Base-by-base conservation (phyloP, 2,329 filamentous ascomycete genomes). In the Colletotrichum falcatum region DNA sequence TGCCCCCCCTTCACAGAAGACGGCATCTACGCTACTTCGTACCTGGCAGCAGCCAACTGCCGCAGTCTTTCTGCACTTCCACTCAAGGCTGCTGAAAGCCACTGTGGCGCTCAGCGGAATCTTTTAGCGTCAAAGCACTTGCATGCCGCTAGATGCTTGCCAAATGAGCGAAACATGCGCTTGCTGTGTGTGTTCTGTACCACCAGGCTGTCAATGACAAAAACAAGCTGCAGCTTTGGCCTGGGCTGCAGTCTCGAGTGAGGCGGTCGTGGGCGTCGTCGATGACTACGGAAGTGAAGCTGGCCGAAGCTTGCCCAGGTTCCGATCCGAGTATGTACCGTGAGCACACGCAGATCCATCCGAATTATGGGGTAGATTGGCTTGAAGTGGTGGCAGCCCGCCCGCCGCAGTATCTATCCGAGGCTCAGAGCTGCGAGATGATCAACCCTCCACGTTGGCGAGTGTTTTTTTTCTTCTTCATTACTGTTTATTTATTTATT, bases 241-340 rank as follows among this genome's bases (percentile, higher is more conserved):
- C 30, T 39, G n/a, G 28, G 30, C 23, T 28, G 35, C 35, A 30
- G 55, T 42, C 37, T 39, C 35, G 46, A 53, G 30, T 37, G 46
- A 30, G 46, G 37, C 20, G 37, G 54, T 30, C 30, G 54, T 23
- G n/a, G 14, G 30, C 33, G 11, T 39, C 42, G 42, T 44, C 42
- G 18, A 44, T 44, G 37, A 39, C 4, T 18, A 65, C 61, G 66
- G 66, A 65, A 54, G 28, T 28, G 33, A 53, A 39, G 37, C 28
- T 39, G 54, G 54, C 54, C 61, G 54, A 59, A 48, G 26, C 61
- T 65, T 69, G 61, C 46, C 35, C 53, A 18, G 37, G 23, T 63
- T 33, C 42, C 30, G 20, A 39, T n/a, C n/a, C n/a, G n/a, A n/a
- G n/a, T n/a, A n/a, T n/a, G 46, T 44, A 20, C 56, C 35, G 61